Percentiles rank a stretch among this genome's conserved stretches.
These are phyloP conservation scores for Strobilomyces confusus DNA, from an alignment of 768 basidiomycete genomes.

Conservation along the genomic window DNA sequence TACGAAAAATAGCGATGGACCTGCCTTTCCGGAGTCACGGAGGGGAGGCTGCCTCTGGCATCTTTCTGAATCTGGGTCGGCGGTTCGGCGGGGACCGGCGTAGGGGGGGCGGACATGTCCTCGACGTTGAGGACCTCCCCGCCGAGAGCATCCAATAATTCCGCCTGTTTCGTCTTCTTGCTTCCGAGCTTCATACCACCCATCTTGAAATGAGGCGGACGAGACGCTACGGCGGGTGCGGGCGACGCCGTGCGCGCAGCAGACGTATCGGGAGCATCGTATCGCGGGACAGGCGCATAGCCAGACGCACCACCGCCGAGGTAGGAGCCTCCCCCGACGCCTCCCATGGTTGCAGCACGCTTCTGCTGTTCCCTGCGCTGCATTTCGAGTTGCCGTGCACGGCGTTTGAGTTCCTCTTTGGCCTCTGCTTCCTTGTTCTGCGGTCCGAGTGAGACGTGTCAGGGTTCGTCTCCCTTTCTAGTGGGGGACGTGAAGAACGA, in stretches of 20 bases:
- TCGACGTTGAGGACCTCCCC: slow-evolving; percentile 63
- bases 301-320: slow-evolving; percentile 65
- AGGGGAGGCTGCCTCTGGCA: slow-evolving; percentile 63
- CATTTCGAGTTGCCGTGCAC: slow-evolving; percentile 97
- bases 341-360: slow-evolving; percentile 52
- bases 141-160: slow-evolving; percentile 83
- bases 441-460: neutral
- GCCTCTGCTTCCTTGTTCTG: slow-evolving; percentile 99
- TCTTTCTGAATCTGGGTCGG: slow-evolving; percentile 41
- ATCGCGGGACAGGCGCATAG: slow-evolving; percentile 70
- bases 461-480: neutral
- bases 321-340: slow-evolving; percentile 50
- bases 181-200: slow-evolving; percentile 95
- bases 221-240: slow-evolving; percentile 44
- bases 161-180: slow-evolving; percentile 88
- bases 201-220: slow-evolving; percentile 84
- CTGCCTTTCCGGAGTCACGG: slow-evolving; percentile 75
- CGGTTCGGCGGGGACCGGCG: slow-evolving; percentile 46
- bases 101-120: slow-evolving; percentile 46
- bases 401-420: slow-evolving; percentile 96
- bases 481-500: neutral
- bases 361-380: slow-evolving; percentile 92
- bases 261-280: slow-evolving; percentile 59
- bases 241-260: slow-evolving; percentile 41
- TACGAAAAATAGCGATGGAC: neutral